phyloP scores from a whole-genome alignment of 2,329 filamentous ascomycete species.

The Penicillium sp. region DNA sequence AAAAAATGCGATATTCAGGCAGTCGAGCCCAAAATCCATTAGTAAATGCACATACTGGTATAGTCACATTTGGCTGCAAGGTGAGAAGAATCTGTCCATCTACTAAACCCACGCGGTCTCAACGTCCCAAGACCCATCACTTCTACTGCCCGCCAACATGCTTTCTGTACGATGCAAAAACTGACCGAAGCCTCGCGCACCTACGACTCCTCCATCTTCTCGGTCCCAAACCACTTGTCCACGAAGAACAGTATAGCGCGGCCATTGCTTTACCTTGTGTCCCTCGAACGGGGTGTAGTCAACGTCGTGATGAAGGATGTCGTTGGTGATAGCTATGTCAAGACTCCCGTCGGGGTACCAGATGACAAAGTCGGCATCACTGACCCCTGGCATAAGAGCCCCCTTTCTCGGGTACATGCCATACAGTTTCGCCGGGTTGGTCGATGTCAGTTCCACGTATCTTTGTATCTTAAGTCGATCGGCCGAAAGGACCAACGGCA shows the following conservation, averaged over 20 bases:
- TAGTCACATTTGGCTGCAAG: no score
- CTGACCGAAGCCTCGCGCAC: background rate
- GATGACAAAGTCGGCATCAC: constrained; percentile 46
- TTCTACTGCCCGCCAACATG: background rate
- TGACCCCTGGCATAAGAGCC: constrained; percentile 37
- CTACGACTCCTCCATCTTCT: background rate
- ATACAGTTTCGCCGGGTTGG: constrained; percentile 46
- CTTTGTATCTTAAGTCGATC: background rate
- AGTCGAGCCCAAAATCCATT: no score
- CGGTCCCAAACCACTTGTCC: constrained; percentile 30
- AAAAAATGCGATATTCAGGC: no score
- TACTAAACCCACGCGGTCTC: background rate
- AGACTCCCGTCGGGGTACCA: constrained; percentile 12
- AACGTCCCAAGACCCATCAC: background rate
- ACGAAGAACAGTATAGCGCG: constrained; percentile 32
- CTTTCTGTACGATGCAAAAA: background rate
- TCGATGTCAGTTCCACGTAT: constrained; percentile 41
- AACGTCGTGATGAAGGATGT: constrained; percentile 33
- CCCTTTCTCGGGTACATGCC: constrained; percentile 41
- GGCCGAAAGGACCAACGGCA: constrained; percentile 39
- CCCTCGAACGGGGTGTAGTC: constrained; percentile 38
- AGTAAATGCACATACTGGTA: no score
- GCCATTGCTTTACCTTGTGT: constrained; percentile 32
- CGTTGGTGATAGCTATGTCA: constrained; percentile 33
- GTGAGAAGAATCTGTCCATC: background rate